These are phyloP conservation scores for Umbelopsis ramanniana DNA, from an alignment of 192 early-diverging fungal species.

Conservation along the genomic window DNA sequence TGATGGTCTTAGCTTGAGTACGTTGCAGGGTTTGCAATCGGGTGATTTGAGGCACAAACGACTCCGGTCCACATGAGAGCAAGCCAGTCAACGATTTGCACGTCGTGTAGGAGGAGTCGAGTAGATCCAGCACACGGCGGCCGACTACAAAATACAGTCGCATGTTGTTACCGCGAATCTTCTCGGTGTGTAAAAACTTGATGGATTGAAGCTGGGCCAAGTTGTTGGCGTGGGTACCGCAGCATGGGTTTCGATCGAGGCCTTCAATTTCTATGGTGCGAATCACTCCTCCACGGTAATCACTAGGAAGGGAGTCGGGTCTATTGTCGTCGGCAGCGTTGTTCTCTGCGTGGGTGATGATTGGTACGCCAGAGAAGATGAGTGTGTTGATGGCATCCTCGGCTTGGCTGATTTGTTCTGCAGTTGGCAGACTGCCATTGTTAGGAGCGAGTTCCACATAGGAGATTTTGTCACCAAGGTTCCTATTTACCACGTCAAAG, in stretches of 20 bases:
- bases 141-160: constrained; percentile 74
- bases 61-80: constrained; percentile 45
- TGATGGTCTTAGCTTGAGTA: constrained; percentile 37
- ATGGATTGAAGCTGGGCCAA: constrained; percentile 67
- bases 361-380: constrained; percentile 55
- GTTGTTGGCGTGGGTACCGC: constrained; percentile 69
- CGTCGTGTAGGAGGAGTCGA: constrained; percentile 43
- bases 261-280: constrained; percentile 54
- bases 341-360: constrained; percentile 34
- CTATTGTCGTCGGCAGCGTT: constrained; percentile 52
- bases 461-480: constrained; percentile 54
- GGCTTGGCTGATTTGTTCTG: constrained; percentile 48
- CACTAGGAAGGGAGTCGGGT: constrained; percentile 59
- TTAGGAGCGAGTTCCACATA: constrained; percentile 65
- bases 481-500: constrained; percentile 35
- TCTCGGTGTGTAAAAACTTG: constrained; percentile 67
- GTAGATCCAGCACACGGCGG: constrained; percentile 53
- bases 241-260: constrained; percentile 69
- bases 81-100: constrained; percentile 39
- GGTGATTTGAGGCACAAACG: constrained; percentile 46
- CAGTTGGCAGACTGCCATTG: constrained; percentile 39
- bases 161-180: constrained; percentile 65
- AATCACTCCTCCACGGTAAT: constrained; percentile 51
- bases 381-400: constrained; percentile 59
- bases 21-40: constrained; percentile 42